Conservation (phyloP, 371 early-diverging fungal species). For the Batkoa obscura region DNA sequence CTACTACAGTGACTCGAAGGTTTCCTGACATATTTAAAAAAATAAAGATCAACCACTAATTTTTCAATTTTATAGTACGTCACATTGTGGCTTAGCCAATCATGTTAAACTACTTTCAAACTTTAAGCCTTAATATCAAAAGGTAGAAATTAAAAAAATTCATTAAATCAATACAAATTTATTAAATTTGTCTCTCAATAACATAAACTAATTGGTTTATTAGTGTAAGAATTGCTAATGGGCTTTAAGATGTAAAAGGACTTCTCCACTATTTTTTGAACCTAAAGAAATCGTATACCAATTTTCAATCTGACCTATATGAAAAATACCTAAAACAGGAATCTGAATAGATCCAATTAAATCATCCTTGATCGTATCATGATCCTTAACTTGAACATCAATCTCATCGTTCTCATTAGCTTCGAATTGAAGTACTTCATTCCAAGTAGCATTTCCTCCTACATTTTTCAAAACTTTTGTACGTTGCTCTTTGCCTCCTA, state of each 20-base stretch:
- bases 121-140: too few relatives aligned
- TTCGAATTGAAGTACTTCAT: slow-evolving; percentile 2
- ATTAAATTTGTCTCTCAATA: too few relatives aligned
- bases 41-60: too few relatives aligned
- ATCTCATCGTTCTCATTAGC: slow-evolving; percentile 1
- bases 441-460: slow-evolving; percentile 1
- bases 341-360: slow-evolving; percentile 8
- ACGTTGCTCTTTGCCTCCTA: slow-evolving; percentile 7
- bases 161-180: too few relatives aligned
- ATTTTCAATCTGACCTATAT: background rate
- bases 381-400: slow-evolving; percentile 6
- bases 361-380: slow-evolving; percentile 7
- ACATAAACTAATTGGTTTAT: too few relatives aligned
- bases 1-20: background rate
- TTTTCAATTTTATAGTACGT: too few relatives aligned
- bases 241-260: background rate
- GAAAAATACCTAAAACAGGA: slow-evolving; percentile 1
- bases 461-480: slow-evolving; percentile 6
- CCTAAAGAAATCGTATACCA: slow-evolving; percentile 9
- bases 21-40: background rate
- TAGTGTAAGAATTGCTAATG: too few relatives aligned
- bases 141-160: too few relatives aligned
- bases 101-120: too few relatives aligned
- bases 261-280: slow-evolving; percentile 8
- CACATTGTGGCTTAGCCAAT: too few relatives aligned